A percentile compares a stretch with the other conserved stretches of the same genome.
These are phyloP conservation scores for Macadamia integrifolia DNA, from an alignment of 164 flowering plant species.

Conservation along the genomic window DNA sequence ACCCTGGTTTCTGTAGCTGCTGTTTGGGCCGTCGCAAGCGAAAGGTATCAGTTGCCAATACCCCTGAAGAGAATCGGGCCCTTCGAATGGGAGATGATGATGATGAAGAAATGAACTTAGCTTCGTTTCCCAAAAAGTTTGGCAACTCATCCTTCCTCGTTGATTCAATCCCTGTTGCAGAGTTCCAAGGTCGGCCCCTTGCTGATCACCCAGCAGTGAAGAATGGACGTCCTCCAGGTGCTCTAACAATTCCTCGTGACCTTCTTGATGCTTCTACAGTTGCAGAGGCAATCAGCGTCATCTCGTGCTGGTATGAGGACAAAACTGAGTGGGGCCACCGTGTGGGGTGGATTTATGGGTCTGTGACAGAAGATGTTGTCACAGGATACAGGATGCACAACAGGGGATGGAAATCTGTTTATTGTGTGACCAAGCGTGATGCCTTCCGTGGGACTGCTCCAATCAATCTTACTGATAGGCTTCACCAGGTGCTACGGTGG, in stretches of 20 bases:
- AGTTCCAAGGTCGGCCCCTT: conserved; percentile 80
- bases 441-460: conserved; percentile 92
- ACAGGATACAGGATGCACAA: conserved; percentile 87
- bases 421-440: conserved; percentile 73
- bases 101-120: conserved; percentile 46
- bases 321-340: conserved; percentile 83
- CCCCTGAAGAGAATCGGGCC: conserved; percentile 38
- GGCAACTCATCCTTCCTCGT: conserved; percentile 74
- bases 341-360: conserved; percentile 86
- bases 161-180: conserved; percentile 75
- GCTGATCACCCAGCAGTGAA: conserved; percentile 69
- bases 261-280: conserved; percentile 76
- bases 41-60: conserved; percentile 15
- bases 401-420: conserved; percentile 76
- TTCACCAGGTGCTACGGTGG: conserved; percentile 87
- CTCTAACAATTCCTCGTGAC: conserved; percentile 59
- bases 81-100: conserved; percentile 48
- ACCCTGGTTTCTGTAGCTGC: conserved; percentile 44
- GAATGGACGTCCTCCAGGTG: conserved; percentile 77
- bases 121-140: conserved; percentile 60
- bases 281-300: conserved; percentile 67
- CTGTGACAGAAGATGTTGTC: conserved; percentile 81
- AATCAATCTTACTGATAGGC: conserved; percentile 75
- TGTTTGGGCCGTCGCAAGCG: conserved; percentile 35
- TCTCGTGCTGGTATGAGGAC: conserved; percentile 80